A percentile compares a stretch with the other conserved stretches of the same genome.
Conservation (phyloP, 108 stramenopile species). For the Nitzschia sp. region DNA sequence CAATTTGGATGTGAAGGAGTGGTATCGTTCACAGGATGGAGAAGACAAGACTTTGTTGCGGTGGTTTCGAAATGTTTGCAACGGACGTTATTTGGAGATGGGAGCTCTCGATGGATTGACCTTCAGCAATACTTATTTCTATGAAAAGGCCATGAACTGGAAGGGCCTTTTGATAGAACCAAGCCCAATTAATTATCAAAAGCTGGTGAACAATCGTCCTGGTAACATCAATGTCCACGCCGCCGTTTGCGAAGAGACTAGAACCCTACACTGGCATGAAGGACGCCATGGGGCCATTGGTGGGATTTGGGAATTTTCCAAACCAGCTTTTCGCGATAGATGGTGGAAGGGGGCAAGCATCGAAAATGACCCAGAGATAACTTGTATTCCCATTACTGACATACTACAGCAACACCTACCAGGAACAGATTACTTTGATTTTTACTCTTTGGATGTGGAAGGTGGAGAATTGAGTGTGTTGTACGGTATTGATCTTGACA, state of each 20-base stretch:
- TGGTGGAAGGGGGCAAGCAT: background rate
- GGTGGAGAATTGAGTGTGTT: background rate
- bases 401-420: background rate
- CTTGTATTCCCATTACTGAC: background rate
- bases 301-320: background rate
- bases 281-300: background rate
- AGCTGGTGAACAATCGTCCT: background rate
- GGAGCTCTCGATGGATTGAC: conserved; percentile 23
- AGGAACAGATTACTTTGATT: background rate
- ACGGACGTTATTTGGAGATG: conserved; percentile 34
- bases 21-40: too few relatives aligned
- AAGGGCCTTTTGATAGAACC: conserved; percentile 35
- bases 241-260: background rate
- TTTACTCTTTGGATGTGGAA: background rate
- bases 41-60: conserved; percentile 3
- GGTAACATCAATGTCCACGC: background rate
- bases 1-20: too few relatives aligned
- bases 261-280: background rate
- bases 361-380: background rate
- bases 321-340: background rate
- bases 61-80: conserved; percentile 15
- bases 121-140: conserved; percentile 20
- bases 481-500: background rate
- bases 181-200: background rate
- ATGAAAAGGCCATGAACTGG: conserved; percentile 28